A percentile compares a stretch with the other conserved stretches of the same genome.
Evolutionary conservation across 345 rosid genomes (phyloP).

Genomic region (Crucihimalaya himalaica): DNA sequence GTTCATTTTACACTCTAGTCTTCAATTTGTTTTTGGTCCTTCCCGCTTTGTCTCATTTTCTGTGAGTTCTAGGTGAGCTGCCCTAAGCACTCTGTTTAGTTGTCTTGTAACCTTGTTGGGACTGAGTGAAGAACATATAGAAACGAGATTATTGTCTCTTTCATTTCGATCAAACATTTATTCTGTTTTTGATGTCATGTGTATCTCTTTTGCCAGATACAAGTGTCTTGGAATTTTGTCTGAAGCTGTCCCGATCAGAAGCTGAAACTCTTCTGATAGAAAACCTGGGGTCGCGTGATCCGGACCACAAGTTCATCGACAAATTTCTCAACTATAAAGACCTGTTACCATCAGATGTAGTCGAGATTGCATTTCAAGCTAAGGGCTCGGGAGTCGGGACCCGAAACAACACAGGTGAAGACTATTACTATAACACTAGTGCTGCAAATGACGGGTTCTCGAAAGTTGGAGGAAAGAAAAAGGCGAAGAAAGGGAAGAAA

Average conservation of each 20-base stretch:
- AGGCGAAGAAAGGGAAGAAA: conserved; percentile 90
- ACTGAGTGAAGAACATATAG: neutral
- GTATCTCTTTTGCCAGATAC: conserved; percentile 53
- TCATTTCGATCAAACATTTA: neutral
- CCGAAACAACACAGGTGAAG: conserved; percentile 43
- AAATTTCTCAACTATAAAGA: conserved; percentile 93
- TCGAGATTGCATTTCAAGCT: conserved; percentile 82
- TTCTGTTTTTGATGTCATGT: neutral
- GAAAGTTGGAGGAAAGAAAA: conserved; percentile 78
- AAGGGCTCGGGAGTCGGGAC: conserved; percentile 45
- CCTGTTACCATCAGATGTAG: conserved; percentile 72
- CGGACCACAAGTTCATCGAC: conserved; percentile 79
- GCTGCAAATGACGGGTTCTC: conserved; percentile 49
- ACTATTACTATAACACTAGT: conserved; percentile 43
- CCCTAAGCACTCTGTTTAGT: neutral
- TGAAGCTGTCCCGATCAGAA: conserved; percentile 89
- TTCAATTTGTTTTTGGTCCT: neutral
- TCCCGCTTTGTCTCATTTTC: neutral
- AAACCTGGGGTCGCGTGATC: conserved; percentile 78
- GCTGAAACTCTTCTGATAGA: conserved; percentile 76
- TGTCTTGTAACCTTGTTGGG: neutral
- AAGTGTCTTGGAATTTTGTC: conserved; percentile 86
- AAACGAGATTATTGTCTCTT: neutral
- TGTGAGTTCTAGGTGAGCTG: neutral
- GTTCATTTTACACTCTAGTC: neutral